Evolutionary conservation across 2,329 filamentous ascomycete genomes (phyloP).

Genomic region (Colletotrichum tanaceti): DNA sequence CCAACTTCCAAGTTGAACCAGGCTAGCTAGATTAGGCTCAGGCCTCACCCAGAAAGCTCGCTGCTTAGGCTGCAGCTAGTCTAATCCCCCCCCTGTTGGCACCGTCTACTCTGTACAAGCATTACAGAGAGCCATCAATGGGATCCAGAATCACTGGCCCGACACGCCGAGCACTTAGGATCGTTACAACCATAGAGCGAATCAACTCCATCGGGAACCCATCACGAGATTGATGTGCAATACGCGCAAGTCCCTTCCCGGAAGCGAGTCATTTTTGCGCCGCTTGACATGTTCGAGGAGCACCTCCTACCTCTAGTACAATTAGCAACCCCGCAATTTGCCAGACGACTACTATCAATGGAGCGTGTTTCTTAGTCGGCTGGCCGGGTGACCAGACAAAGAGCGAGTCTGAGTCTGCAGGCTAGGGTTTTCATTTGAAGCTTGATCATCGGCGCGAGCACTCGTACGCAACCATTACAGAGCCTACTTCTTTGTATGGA

Average conservation of each 20-base stretch:
- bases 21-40: neutral
- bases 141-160: too few species aligned
- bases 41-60: neutral
- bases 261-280: neutral
- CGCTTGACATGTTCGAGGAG: neutral
- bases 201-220: neutral
- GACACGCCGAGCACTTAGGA: too few species aligned
- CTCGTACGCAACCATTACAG: neutral
- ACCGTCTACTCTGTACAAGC: too few species aligned
- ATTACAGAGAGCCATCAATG: too few species aligned
- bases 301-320: neutral
- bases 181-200: neutral
- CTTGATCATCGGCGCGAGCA: neutral
- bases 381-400: neutral
- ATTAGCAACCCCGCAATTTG: neutral
- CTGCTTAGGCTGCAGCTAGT: neutral
- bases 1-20: neutral
- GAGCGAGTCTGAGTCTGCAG: neutral
- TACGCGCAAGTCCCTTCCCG: neutral
- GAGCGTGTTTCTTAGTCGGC: neutral
- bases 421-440: neutral
- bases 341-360: neutral
- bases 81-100: neutral
- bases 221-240: neutral
- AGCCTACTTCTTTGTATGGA: neutral